Evolutionary conservation across 106 monocot genomes (phyloP).

Genomic region (Platanthera zijinensis): DNA sequence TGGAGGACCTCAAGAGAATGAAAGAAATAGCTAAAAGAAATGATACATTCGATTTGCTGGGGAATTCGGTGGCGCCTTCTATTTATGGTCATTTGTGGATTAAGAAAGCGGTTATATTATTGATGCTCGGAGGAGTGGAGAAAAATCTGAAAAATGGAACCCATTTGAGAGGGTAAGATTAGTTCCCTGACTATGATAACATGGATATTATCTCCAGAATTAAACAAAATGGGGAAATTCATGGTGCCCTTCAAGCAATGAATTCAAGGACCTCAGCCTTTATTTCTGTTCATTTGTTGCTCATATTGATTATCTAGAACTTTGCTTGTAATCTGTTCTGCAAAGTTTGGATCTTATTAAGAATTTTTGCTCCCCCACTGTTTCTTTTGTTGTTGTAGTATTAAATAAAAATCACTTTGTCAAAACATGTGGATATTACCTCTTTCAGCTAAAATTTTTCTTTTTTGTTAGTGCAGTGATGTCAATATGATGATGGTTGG

Average conservation of each 20-base stretch:
- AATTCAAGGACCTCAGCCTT: too few relatives aligned
- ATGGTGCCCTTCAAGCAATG: too few relatives aligned
- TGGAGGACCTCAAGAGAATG: conserved; percentile 73
- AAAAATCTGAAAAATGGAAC: conserved; percentile 98
- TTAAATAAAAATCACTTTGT: too few relatives aligned
- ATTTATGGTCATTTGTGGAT: conserved; percentile 98
- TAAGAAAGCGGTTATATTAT: conserved; percentile 91
- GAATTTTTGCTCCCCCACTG: background rate
- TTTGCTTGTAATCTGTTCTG: background rate
- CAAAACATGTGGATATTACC: too few relatives aligned
- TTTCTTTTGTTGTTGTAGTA: too few relatives aligned
- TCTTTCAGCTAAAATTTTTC: background rate
- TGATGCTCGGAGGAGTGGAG: conserved; percentile 99
- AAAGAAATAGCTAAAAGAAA: conserved; percentile 81
- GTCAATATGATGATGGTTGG: conserved; percentile 99
- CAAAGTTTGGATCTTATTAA: background rate
- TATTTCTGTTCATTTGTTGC: background rate
- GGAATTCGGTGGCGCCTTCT: conserved; percentile 86
- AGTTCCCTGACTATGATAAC: background rate
- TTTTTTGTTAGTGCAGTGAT: conserved; percentile 39
- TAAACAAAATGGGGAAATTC: too few relatives aligned
- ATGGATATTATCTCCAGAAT: background rate
- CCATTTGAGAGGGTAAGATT: conserved; percentile 80
- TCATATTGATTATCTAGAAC: background rate
- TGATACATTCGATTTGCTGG: conserved; percentile 83